A percentile compares a stretch with the other conserved stretches of the same genome.
These are phyloP conservation scores for Tuber magnatum DNA, from an alignment of 495 filamentous ascomycete species.

Conservation along the genomic window DNA sequence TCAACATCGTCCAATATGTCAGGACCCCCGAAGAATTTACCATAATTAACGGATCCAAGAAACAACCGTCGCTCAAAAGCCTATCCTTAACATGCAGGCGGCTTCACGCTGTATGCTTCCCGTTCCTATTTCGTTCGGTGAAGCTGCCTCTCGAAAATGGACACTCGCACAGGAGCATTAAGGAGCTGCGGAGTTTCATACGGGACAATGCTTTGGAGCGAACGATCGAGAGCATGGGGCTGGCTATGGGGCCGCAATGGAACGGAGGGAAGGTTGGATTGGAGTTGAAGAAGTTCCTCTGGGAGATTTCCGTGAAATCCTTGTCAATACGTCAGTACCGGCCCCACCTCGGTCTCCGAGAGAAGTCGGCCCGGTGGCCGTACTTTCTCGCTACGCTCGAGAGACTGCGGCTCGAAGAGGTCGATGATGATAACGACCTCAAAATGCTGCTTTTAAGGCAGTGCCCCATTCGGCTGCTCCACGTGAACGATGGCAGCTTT, in stretches of 20 bases:
- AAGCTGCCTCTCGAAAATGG: slow-evolving; percentile 15
- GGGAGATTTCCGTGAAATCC: slow-evolving; percentile 17
- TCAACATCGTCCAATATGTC: slow-evolving; percentile 28
- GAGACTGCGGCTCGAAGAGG: slow-evolving; percentile 14
- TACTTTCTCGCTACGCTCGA: slow-evolving; percentile 26
- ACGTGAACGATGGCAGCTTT: slow-evolving; percentile 30
- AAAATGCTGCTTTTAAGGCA: slow-evolving; percentile 32
- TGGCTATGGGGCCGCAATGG: slow-evolving; percentile 24
- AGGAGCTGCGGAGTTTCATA: slow-evolving; percentile 22
- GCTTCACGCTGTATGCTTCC: slow-evolving; percentile 28
- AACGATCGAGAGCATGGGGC: slow-evolving; percentile 13
- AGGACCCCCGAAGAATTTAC: slow-evolving; percentile 11
- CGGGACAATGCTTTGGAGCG: slow-evolving; percentile 11
- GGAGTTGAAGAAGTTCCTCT: slow-evolving; percentile 31
- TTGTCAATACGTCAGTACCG: slow-evolving; percentile 23
- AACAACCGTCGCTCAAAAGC: slow-evolving; percentile 27
- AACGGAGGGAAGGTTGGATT: slow-evolving; percentile 20
- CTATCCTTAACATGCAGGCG: slow-evolving; percentile 29
- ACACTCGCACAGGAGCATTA: slow-evolving; percentile 10
- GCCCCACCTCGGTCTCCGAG: slow-evolving; percentile 7
- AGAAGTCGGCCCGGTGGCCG: slow-evolving; percentile 30
- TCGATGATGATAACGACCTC: slow-evolving; percentile 24
- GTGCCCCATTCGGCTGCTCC: slow-evolving; percentile 17
- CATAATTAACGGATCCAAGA: background rate
- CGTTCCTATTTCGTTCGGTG: slow-evolving; percentile 28